Conservation (phyloP, 257 asterid species). For the Solanum medicagineum region DNA sequence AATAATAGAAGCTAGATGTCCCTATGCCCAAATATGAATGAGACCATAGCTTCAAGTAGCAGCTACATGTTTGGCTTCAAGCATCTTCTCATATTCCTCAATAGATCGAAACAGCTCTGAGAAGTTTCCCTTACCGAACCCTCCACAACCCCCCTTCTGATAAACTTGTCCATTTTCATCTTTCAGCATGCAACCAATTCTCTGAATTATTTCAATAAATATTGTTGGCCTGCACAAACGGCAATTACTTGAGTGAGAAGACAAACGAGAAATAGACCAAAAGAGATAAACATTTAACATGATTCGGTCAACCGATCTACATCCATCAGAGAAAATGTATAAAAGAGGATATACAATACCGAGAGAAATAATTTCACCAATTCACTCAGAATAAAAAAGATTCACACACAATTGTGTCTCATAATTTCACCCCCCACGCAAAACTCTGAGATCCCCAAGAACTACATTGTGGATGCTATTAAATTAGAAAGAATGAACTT, state of each 20-base stretch:
- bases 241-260: neutral
- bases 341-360: too few species aligned
- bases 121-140: constrained; percentile 96
- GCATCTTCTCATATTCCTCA: constrained; percentile 86
- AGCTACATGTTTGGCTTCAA: constrained; percentile 53
- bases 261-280: too few species aligned
- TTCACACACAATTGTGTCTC: too few species aligned
- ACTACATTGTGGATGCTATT: too few species aligned
- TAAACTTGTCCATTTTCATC: constrained; percentile 53
- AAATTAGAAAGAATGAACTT: too few species aligned
- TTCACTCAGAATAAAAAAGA: too few species aligned
- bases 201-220: constrained; percentile 85
- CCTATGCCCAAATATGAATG: neutral
- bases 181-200: constrained; percentile 83
- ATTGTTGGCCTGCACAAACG: constrained; percentile 63
- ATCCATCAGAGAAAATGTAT: too few species aligned
- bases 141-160: constrained; percentile 97
- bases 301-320: too few species aligned
- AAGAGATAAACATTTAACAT: too few species aligned
- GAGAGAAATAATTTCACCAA: too few species aligned
- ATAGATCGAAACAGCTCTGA: constrained; percentile 84
- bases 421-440: too few species aligned
- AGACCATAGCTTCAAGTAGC: constrained; percentile 1
- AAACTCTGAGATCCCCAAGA: too few species aligned
- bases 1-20: neutral